Percentiles rank a stretch among this genome's conserved stretches.
Evolutionary conservation across 1,139 yeast genomes (phyloP).

Genomic region (Protomyces inouyei): DNA sequence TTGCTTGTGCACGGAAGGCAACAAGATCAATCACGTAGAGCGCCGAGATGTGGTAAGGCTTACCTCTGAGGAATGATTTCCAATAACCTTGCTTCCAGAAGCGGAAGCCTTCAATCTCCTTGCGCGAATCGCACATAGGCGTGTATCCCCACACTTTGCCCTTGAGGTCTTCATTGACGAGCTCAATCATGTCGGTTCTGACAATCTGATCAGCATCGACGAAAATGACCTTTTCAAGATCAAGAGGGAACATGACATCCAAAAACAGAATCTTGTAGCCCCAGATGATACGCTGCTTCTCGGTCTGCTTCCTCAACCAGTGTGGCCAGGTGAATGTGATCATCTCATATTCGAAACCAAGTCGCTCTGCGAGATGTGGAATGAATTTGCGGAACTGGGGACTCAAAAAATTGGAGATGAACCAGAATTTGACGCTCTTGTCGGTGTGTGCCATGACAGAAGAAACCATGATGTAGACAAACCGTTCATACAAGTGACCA

Average conservation of each 20-base stretch:
- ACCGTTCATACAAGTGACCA: constrained; percentile 70
- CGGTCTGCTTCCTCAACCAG: constrained; percentile 76
- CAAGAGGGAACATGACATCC: constrained; percentile 81
- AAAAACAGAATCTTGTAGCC: constrained; percentile 80
- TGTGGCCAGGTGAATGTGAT: constrained; percentile 86
- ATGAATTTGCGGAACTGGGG: constrained; percentile 54
- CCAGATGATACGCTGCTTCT: constrained; percentile 75
- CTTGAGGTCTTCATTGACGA: constrained; percentile 59
- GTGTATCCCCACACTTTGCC: constrained; percentile 82
- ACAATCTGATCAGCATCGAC: constrained; percentile 83
- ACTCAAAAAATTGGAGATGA: constrained; percentile 72
- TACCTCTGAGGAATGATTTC: constrained; percentile 56
- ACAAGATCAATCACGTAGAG: constrained; percentile 73
- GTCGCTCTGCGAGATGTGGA: constrained; percentile 57
- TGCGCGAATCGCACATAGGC: constrained; percentile 80
- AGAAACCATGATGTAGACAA: constrained; percentile 69
- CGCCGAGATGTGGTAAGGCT: constrained; percentile 73
- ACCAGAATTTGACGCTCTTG: constrained; percentile 75
- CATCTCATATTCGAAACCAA: constrained; percentile 62
- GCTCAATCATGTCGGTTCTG: constrained; percentile 65
- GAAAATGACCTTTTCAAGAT: constrained; percentile 67
- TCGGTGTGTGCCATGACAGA: constrained; percentile 63
- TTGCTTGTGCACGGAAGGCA: constrained; percentile 57
- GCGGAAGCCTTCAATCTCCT: constrained; percentile 76
- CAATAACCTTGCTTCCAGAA: constrained; percentile 96